phyloP scores from a whole-genome alignment of 306 rosid genomes.

The Dicorynia guianensis region DNA sequence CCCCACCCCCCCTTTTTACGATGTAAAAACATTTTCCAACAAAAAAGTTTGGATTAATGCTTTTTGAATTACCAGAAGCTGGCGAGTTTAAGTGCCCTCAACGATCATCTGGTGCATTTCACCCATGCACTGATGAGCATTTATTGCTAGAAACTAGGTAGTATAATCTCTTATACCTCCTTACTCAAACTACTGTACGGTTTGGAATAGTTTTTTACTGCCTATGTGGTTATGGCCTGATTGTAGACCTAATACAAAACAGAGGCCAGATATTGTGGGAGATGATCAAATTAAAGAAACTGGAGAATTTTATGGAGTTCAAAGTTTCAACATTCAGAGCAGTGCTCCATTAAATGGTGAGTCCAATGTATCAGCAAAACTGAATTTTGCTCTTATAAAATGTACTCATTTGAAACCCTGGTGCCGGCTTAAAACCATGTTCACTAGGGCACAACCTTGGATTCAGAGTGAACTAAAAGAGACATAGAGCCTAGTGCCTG shows the following conservation, averaged over 20 bases:
- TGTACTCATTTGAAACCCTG: constrained; percentile 28
- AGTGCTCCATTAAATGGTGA: constrained; percentile 59
- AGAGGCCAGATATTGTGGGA: constrained; percentile 49
- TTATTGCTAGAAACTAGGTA: constrained; percentile 55
- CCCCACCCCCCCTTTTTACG: constrained; percentile 17
- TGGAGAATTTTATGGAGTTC: constrained; percentile 44
- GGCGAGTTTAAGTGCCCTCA: constrained; percentile 43
- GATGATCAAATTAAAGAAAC: constrained; percentile 41
- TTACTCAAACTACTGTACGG: constrained; percentile 38
- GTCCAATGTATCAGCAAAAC: constrained; percentile 31
- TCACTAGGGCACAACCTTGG: constrained; percentile 31
- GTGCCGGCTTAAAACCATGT: constrained; percentile 32
- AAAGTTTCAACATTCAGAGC: constrained; percentile 46
- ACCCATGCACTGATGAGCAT: constrained; percentile 44
- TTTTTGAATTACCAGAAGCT: constrained; percentile 53
- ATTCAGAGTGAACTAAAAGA: constrained; percentile 21
- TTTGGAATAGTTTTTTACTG: constrained; percentile 39
- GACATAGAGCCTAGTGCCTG: constrained; percentile 9
- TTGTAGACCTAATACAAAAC: constrained; percentile 52
- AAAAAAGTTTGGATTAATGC: constrained; percentile 32
- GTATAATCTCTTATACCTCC: constrained; percentile 31
- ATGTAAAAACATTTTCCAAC: constrained; percentile 27
- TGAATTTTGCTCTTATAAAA: constrained; percentile 25
- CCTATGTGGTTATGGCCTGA: constrained; percentile 31
- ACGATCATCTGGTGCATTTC: constrained; percentile 39